Conservation (phyloP, 2,329 filamentous ascomycete species). For the Nannizziopsis arthrosporioides region DNA sequence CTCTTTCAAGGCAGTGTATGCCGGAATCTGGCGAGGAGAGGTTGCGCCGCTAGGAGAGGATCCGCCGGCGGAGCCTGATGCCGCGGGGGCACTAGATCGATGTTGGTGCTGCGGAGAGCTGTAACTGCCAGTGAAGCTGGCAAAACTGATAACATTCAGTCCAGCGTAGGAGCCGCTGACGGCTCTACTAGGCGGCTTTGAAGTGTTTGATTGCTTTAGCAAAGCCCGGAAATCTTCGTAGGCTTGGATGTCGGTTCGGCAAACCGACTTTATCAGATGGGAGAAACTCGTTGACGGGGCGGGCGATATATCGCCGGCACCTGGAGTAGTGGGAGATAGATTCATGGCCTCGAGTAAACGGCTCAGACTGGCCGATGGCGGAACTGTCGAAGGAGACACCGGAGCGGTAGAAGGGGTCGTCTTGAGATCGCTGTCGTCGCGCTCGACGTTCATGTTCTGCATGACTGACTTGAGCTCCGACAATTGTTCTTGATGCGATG, state of each 20-base stretch:
- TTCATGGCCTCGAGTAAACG: slow-evolving; percentile 51
- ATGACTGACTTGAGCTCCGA: slow-evolving; percentile 83
- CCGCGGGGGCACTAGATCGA: slow-evolving; percentile 47
- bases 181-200: slow-evolving; percentile 51
- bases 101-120: slow-evolving; percentile 20
- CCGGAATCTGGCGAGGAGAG: slow-evolving; percentile 33
- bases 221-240: slow-evolving; percentile 80
- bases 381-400: slow-evolving; percentile 60
- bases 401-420: slow-evolving; percentile 59
- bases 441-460: slow-evolving; percentile 62
- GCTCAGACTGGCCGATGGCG: slow-evolving; percentile 40
- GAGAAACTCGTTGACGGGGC: slow-evolving; percentile 62
- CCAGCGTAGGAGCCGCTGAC: slow-evolving; percentile 60
- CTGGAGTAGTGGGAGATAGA: slow-evolving; percentile 39
- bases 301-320: slow-evolving; percentile 44
- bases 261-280: slow-evolving; percentile 69
- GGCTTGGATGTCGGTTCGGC: slow-evolving; percentile 67
- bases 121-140: slow-evolving; percentile 34
- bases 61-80: slow-evolving; percentile 44
- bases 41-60: slow-evolving; percentile 23
- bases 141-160: slow-evolving; percentile 48
- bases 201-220: slow-evolving; percentile 54
- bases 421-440: slow-evolving; percentile 58
- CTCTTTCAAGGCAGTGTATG: slow-evolving; percentile 58
- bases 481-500: slow-evolving; percentile 86